phyloP scores from a whole-genome alignment of 2,329 filamentous ascomycete species.

The Diplodia scrobiculata region DNA sequence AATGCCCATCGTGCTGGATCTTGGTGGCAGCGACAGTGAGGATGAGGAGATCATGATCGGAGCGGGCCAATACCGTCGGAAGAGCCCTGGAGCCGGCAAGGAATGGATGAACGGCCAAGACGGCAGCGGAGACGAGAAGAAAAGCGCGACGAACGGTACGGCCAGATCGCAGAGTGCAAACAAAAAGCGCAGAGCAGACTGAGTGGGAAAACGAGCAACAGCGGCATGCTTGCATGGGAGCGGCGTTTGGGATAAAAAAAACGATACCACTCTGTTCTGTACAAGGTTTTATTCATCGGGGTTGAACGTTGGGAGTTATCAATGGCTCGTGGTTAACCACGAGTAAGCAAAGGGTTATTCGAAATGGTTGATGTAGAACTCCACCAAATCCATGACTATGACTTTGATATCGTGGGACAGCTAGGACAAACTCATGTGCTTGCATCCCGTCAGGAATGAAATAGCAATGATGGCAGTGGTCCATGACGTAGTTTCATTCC shows the following conservation, averaged over 20 bases:
- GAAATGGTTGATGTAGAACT: too few relatives aligned
- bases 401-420: too few relatives aligned
- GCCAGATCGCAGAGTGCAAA: slow-evolving; percentile 37
- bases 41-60: slow-evolving; percentile 75
- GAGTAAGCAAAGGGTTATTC: too few relatives aligned
- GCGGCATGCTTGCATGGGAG: slow-evolving; percentile 22
- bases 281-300: neutral
- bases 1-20: slow-evolving; percentile 91
- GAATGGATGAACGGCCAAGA: slow-evolving; percentile 63
- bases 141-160: slow-evolving; percentile 36
- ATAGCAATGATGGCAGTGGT: too few relatives aligned
- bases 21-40: slow-evolving; percentile 92
- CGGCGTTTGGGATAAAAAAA: slow-evolving; percentile 14
- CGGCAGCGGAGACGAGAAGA: slow-evolving; percentile 43
- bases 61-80: slow-evolving; percentile 80
- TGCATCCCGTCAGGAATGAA: too few relatives aligned
- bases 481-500: too few relatives aligned
- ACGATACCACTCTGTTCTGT: slow-evolving; percentile 6
- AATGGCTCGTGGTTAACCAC: neutral
- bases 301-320: neutral
- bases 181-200: slow-evolving; percentile 42
- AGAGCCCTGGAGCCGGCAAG: slow-evolving; percentile 74
- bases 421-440: too few relatives aligned
- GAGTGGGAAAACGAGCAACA: slow-evolving; percentile 17
- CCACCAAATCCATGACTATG: too few relatives aligned